A percentile compares a stretch with the other conserved stretches of the same genome.
Evolutionary conservation across 495 filamentous ascomycete genomes (phyloP).

Genomic region (Aspergillus campestris): DNA sequence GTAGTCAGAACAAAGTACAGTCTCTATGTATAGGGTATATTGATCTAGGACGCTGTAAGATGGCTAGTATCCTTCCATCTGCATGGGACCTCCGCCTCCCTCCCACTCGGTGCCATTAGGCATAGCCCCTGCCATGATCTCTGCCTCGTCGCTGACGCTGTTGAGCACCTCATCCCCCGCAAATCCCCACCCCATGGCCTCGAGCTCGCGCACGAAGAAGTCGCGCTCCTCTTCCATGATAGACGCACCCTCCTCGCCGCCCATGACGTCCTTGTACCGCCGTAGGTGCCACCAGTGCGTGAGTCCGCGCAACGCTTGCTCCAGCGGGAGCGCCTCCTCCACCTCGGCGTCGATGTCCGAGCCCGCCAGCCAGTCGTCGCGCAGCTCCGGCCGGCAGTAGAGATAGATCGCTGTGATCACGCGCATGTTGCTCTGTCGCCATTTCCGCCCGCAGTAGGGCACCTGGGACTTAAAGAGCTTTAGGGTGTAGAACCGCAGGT

Average conservation of each 20-base stretch:
- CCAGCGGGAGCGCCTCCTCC: constrained; percentile 81
- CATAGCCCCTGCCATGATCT: constrained; percentile 32
- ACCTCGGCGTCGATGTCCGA: constrained; percentile 86
- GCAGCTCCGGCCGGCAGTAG: constrained; percentile 81
- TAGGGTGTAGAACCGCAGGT: constrained; percentile 85
- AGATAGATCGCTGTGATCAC: constrained; percentile 96
- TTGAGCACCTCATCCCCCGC: constrained; percentile 27
- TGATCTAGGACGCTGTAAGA: constrained; percentile 1
- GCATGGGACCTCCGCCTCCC: constrained; percentile 25
- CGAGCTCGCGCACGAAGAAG: constrained; percentile 85
- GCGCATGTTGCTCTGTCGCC: constrained; percentile 96
- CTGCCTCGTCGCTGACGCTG: constrained; percentile 34
- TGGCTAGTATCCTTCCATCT: constrained; percentile 35
- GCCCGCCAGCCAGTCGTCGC: constrained; percentile 92
- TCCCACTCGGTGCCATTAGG: constrained; percentile 42
- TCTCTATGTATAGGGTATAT: constrained; percentile 3
- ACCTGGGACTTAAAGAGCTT: constrained; percentile 98
- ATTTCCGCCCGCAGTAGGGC: constrained; percentile 95
- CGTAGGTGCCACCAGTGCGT: constrained; percentile 91
- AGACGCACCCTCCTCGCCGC: constrained; percentile 45
- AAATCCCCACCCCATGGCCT: constrained; percentile 62
- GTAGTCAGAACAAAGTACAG: neutral
- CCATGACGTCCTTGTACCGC: constrained; percentile 74
- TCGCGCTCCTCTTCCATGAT: constrained; percentile 72
- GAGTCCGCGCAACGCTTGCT: constrained; percentile 77